Percentiles rank a stretch among this genome's conserved stretches.
phyloP scores from a whole-genome alignment of 169 alveolate species.

The Plasmodium vivax region DNA sequence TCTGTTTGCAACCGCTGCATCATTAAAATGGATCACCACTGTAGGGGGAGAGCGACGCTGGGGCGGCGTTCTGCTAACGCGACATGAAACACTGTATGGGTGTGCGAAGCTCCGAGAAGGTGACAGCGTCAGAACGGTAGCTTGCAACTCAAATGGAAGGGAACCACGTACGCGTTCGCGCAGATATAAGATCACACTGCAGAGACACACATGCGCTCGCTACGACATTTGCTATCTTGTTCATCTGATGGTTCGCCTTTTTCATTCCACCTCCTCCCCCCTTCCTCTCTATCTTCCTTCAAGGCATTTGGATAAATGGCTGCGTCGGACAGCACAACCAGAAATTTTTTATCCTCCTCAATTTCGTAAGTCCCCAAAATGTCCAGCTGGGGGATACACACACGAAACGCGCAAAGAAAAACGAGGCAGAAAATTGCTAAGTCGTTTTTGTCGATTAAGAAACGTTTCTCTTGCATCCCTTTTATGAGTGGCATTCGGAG shows the following conservation, averaged over 20 bases:
- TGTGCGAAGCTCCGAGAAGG: not conserved
- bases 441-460: not conserved
- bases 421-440: not conserved
- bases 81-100: not conserved
- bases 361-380: conserved; percentile 34
- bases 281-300: not conserved
- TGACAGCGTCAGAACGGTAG: not conserved
- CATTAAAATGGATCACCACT: conserved; percentile 92
- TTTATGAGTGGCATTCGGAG: not conserved
- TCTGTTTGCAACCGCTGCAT: conserved; percentile 88
- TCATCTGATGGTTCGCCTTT: not conserved
- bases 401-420: not conserved
- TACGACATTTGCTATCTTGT: not conserved
- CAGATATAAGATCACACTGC: not conserved
- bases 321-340: conserved; percentile 92
- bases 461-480: not conserved
- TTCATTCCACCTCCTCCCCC: not conserved
- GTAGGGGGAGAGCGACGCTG: conserved; percentile 43
- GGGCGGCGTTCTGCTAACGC: not conserved
- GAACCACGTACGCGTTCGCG: not conserved
- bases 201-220: not conserved
- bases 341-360: conserved; percentile 83
- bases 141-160: not conserved
- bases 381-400: not conserved
- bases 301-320: conserved; percentile 87